phyloP scores from a whole-genome alignment of 805 yeast genomes.

The Candida quercuum region DNA sequence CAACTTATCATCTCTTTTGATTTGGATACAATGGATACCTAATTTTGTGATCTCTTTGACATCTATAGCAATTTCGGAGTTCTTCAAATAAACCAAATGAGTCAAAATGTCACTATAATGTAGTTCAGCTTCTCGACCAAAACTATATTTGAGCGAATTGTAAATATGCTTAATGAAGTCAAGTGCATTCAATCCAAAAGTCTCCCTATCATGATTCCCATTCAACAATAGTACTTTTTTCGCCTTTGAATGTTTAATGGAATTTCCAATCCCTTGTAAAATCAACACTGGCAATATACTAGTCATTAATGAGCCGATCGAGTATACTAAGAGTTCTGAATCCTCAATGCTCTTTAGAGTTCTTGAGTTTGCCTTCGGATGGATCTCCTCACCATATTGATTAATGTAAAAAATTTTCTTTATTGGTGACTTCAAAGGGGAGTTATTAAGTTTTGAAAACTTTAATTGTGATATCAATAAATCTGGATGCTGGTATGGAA shows the following conservation, averaged over 20 bases:
- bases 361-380: slow-evolving; percentile 65
- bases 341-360: slow-evolving; percentile 45
- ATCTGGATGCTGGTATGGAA: slow-evolving; percentile 75
- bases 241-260: slow-evolving; percentile 35
- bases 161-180: slow-evolving; percentile 54
- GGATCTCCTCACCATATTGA: slow-evolving; percentile 82
- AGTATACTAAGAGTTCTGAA: slow-evolving; percentile 58
- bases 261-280: slow-evolving; percentile 65
- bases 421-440: slow-evolving; percentile 71
- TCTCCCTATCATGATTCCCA: slow-evolving; percentile 76
- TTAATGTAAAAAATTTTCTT: slow-evolving; percentile 72
- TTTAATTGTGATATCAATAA: slow-evolving; percentile 68
- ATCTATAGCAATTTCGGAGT: slow-evolving; percentile 48
- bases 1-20: slow-evolving; percentile 22
- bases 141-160: slow-evolving; percentile 51
- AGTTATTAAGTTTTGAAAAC: slow-evolving; percentile 53
- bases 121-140: slow-evolving; percentile 9
- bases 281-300: slow-evolving; percentile 77
- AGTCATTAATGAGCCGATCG: slow-evolving; percentile 88
- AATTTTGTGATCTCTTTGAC: slow-evolving; percentile 29
- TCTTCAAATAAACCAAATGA: slow-evolving; percentile 52
- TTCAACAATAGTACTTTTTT: slow-evolving; percentile 63
- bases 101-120: slow-evolving; percentile 50
- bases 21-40: slow-evolving; percentile 45
- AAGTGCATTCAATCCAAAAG: slow-evolving; percentile 56